These are phyloP conservation scores for Nakataea oryzae DNA, from an alignment of 2,329 filamentous ascomycete species.

Conservation along the genomic window DNA sequence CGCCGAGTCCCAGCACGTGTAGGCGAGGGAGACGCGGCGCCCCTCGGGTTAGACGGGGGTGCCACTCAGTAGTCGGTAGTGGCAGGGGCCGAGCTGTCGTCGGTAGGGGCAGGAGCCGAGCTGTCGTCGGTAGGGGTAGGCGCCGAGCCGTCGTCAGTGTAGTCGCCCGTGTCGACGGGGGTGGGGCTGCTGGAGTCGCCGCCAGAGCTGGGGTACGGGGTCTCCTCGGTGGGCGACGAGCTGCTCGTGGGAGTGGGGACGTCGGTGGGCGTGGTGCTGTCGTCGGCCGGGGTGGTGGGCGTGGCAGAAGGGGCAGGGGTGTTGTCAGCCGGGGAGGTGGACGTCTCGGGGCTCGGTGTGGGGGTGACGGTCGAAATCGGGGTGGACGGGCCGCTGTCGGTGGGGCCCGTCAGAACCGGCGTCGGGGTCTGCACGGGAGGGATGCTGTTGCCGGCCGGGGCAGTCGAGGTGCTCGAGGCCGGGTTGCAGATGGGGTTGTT, in stretches of 20 bases:
- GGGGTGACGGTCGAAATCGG: background rate
- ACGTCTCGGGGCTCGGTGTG: too few species aligned
- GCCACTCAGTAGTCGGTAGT: background rate
- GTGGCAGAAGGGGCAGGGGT: too few species aligned
- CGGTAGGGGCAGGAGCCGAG: background rate
- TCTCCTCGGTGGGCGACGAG: background rate
- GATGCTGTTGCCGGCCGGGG: background rate
- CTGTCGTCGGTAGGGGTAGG: background rate
- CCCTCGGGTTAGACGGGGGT: background rate
- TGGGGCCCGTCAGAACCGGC: background rate
- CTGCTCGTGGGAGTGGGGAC: background rate
- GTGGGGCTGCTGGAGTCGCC: background rate
- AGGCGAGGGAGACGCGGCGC: background rate
- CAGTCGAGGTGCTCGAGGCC: background rate
- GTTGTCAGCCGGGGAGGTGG: too few species aligned
- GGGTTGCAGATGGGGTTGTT: background rate
- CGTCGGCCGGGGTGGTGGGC: background rate
- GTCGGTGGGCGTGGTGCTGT: background rate
- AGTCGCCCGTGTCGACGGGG: background rate
- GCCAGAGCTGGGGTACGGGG: background rate
- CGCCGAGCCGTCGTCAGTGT: background rate
- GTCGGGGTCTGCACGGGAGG: background rate
- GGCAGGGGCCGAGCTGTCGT: background rate
- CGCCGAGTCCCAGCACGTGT: background rate
- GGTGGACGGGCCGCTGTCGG: background rate